Conservation (phyloP, 2,329 filamentous ascomycete species). For the Arthroderma sp. region DNA sequence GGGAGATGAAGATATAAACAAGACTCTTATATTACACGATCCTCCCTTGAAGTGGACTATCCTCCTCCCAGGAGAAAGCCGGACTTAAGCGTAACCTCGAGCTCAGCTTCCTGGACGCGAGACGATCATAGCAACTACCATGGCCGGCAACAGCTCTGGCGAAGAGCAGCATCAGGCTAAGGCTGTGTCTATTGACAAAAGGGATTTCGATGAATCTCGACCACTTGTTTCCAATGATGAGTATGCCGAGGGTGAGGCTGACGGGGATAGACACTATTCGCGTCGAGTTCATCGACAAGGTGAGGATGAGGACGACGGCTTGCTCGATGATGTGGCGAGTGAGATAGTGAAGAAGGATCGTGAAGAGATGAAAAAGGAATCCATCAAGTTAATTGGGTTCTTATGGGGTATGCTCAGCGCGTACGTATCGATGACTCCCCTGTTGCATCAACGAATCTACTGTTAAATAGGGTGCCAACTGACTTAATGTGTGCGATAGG, state of each 20-base stretch:
- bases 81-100: too few relatives aligned
- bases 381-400: conserved; percentile 44
- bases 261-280: neutral
- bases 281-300: neutral
- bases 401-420: conserved; percentile 48
- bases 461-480: conserved; percentile 2
- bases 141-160: too few relatives aligned
- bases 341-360: conserved; percentile 47
- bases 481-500: conserved; percentile 17
- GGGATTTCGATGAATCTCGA: conserved; percentile 34
- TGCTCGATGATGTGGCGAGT: conserved; percentile 48
- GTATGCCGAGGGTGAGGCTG: neutral
- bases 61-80: too few relatives aligned
- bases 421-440: conserved; percentile 19
- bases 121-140: too few relatives aligned
- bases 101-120: too few relatives aligned
- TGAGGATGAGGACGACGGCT: conserved; percentile 19
- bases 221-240: conserved; percentile 13
- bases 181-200: conserved; percentile 24
- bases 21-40: too few relatives aligned
- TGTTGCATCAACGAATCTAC: too few relatives aligned
- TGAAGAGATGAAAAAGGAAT: conserved; percentile 38
- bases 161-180: too few relatives aligned
- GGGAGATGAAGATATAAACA: too few relatives aligned
- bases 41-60: too few relatives aligned